Evolutionary conservation across 1,284 basidiomycete species (phyloP).

Genomic region (Fomes fomentarius): DNA sequence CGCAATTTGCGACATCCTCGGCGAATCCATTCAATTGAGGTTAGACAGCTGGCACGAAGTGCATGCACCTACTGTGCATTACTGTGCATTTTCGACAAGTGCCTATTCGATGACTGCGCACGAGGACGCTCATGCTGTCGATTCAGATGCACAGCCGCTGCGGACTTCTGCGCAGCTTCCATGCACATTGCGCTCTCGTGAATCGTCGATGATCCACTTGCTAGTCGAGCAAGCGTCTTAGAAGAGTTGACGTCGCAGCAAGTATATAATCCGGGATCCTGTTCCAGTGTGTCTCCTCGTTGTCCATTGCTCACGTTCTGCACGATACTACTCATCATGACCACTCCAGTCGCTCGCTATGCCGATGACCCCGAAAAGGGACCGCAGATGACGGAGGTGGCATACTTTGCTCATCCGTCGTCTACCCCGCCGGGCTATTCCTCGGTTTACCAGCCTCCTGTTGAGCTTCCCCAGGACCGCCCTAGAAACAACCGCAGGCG

Average conservation of each 20-base stretch:
- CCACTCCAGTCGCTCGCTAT: not conserved
- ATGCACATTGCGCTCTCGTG: not conserved
- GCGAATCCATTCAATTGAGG: too few relatives aligned
- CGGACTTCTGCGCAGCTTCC: not conserved
- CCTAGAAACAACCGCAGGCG: constrained; percentile 13
- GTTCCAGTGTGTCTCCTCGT: too few relatives aligned
- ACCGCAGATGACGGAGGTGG: not conserved
- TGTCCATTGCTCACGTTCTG: not conserved
- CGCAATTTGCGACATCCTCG: too few relatives aligned
- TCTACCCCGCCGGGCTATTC: not conserved
- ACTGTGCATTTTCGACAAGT: too few relatives aligned
- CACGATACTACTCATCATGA: not conserved
- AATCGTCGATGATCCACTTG: not conserved
- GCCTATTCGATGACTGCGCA: too few relatives aligned
- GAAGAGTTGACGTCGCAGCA: not conserved
- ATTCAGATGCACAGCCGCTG: constrained; percentile 5
- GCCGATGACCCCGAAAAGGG: constrained; percentile 4
- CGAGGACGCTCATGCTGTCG: too few relatives aligned
- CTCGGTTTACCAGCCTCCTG: constrained; percentile 5
- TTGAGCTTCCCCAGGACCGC: not conserved
- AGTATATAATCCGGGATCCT: too few relatives aligned
- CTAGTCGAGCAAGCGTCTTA: not conserved
- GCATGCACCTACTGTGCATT: too few relatives aligned
- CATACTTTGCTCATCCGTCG: not conserved
- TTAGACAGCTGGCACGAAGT: too few relatives aligned